Evolutionary conservation across 2,329 filamentous ascomycete genomes (phyloP).

Genomic region (Hypoxylon rubiginosum): DNA sequence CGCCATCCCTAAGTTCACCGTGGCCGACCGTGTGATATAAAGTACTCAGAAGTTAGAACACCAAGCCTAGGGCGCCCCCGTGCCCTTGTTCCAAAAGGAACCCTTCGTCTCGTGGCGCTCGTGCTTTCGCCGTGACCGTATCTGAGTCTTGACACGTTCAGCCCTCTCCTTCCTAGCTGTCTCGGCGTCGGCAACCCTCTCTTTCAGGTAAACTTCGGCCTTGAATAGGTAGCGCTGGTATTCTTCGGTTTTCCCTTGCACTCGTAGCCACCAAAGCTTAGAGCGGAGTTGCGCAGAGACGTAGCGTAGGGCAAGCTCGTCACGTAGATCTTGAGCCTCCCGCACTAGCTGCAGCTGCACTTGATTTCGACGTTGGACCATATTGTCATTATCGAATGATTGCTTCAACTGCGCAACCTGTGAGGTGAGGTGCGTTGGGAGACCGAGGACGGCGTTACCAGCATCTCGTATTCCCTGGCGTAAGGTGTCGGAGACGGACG

Average conservation of each 20-base stretch:
- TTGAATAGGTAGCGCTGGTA: slow-evolving; percentile 62
- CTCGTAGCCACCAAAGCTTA: slow-evolving; percentile 69
- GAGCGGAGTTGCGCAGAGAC: slow-evolving; percentile 68
- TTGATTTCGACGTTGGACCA: slow-evolving; percentile 47
- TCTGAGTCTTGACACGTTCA: slow-evolving; percentile 48
- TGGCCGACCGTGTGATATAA: slow-evolving; percentile 48
- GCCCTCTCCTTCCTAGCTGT: slow-evolving; percentile 49
- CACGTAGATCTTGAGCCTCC: slow-evolving; percentile 53
- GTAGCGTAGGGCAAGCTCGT: slow-evolving; percentile 60
- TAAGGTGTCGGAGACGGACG: slow-evolving; percentile 50
- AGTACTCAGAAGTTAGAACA: slow-evolving; percentile 29
- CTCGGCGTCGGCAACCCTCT: slow-evolving; percentile 53
- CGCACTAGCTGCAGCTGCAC: slow-evolving; percentile 53
- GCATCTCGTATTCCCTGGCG: slow-evolving; percentile 48
- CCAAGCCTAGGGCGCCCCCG: slow-evolving; percentile 36
- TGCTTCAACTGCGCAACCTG: slow-evolving; percentile 46
- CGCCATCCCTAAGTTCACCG: slow-evolving; percentile 47
- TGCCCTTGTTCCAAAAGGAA: slow-evolving; percentile 46
- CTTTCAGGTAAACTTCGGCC: slow-evolving; percentile 59
- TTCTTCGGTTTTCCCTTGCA: slow-evolving; percentile 64
- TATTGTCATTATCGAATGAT: slow-evolving; percentile 42
- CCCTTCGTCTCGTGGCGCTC: slow-evolving; percentile 42
- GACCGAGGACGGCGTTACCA: slow-evolving; percentile 42
- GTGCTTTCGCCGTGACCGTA: slow-evolving; percentile 47
- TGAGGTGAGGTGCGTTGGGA: slow-evolving; percentile 40